A percentile compares a stretch with the other conserved stretches of the same genome.
Evolutionary conservation across 257 asterid genomes (phyloP).

Genomic region (Solanum lignicaule): DNA sequence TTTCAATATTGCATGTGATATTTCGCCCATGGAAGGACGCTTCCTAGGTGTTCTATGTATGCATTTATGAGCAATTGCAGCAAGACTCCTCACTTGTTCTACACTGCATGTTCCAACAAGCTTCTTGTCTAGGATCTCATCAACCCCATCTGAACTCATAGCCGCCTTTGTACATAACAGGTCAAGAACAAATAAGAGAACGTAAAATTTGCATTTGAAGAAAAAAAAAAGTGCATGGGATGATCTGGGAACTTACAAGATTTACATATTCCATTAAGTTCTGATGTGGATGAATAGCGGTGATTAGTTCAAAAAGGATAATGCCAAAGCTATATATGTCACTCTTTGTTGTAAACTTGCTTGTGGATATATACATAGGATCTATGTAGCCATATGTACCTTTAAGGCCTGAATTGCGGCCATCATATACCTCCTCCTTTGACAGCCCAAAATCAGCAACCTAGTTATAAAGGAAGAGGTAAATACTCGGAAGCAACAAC

Average conservation of each 20-base stretch:
- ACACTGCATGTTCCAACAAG: slow-evolving; percentile 56
- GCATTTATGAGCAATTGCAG: slow-evolving; percentile 68
- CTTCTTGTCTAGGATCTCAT: slow-evolving; percentile 73
- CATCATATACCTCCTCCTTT: slow-evolving; percentile 73
- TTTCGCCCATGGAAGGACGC: slow-evolving; percentile 76
- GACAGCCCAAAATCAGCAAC: slow-evolving; percentile 99
- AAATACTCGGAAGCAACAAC: background rate
- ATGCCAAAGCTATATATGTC: slow-evolving; percentile 91
- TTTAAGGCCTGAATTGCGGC: slow-evolving; percentile 80
- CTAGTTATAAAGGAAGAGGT: slow-evolving; percentile 22
- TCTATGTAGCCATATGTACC: slow-evolving; percentile 96
- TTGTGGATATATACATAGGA: slow-evolving; percentile 76
- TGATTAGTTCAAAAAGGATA: slow-evolving; percentile 92
- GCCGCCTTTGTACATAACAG: slow-evolving; percentile 38
- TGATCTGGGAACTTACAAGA: slow-evolving; percentile 48
- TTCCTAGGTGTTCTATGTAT: slow-evolving; percentile 51
- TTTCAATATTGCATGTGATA: slow-evolving; percentile 68
- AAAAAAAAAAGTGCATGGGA: background rate
- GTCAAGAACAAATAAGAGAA: background rate
- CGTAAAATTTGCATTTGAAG: background rate
- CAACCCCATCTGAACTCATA: slow-evolving; percentile 86
- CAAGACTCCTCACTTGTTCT: slow-evolving; percentile 66
- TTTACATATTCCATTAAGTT: slow-evolving; percentile 90
- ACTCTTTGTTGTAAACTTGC: slow-evolving; percentile 74
- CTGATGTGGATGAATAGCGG: slow-evolving; percentile 97